Conservation (phyloP, 2,329 filamentous ascomycete genomes). For the Camptophora hylomeconis region DNA sequence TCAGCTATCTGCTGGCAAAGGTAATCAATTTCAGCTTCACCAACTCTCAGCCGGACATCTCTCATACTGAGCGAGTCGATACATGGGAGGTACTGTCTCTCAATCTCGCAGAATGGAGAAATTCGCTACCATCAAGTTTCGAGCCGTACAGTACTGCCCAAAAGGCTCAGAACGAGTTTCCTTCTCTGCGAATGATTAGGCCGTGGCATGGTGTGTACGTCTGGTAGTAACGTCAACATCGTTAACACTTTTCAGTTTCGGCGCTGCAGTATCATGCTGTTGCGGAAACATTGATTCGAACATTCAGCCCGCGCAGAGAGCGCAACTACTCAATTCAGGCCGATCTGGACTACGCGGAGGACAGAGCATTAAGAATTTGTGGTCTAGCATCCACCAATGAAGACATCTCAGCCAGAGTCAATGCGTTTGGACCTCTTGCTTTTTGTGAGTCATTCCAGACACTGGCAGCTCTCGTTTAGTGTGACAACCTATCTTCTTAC, state of each 20-base stretch:
- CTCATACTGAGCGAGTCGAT: not conserved
- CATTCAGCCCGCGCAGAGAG: not conserved
- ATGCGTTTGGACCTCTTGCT: conserved; percentile 2
- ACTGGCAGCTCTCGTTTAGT: too few relatives aligned
- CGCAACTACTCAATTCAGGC: not conserved
- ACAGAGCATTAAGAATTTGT: conserved; percentile 1
- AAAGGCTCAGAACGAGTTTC: conserved; percentile 1
- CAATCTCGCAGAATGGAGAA: not conserved
- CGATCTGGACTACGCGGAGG: not conserved
- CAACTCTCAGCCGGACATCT: not conserved
- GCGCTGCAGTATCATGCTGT: conserved; percentile 2
- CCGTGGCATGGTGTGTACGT: conserved; percentile 1
- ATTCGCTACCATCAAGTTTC: not conserved
- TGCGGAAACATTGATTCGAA: not conserved
- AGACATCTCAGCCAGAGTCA: conserved; percentile 1
- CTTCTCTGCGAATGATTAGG: conserved; percentile 1
- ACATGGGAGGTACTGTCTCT: not conserved
- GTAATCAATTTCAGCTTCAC: conserved; percentile 2
- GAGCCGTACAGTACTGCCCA: conserved; percentile 1
- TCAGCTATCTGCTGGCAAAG: conserved; percentile 1
- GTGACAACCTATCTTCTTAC: not conserved
- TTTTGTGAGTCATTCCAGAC: conserved; percentile 1
- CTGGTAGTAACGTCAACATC: not conserved
- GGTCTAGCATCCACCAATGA: conserved; percentile 1
- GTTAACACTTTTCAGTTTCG: conserved; percentile 1